Evolutionary conservation across 768 basidiomycete genomes (phyloP), one percentile per base, ranked within the genome.

Genomic region (Xerocomellus intermedius): DNA sequence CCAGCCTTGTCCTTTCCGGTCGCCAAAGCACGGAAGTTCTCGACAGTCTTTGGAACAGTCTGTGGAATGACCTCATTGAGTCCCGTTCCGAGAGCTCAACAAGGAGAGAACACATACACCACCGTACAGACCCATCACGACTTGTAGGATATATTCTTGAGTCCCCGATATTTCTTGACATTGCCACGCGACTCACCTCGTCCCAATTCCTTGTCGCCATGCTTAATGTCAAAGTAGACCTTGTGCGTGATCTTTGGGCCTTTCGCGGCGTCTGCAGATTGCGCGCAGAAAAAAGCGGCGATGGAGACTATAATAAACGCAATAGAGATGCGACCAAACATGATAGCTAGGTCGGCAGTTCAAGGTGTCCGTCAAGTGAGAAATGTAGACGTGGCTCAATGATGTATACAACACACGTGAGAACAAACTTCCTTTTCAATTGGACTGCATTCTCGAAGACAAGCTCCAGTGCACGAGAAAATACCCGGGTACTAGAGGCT

Each of bases 11-110:
- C 83, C 64, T 84, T 78, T 54, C 95, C 91, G 36, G 93, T 91
- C 13, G 91, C 78, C 62, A 99, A 81, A 45, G 94, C 92, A 54
- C 94, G 88, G 85, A 98, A 98, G 82, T 98, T 98, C 81, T 94
- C 95, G 24, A 79, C 94, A 32, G 95, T 98, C 76, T 95, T 95
- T 51, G 95, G 95, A 43, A 97, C 94, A 44, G 93, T 93, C 89
- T 94, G 54, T 12, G 28, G 38, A 44, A 37, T 43, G 12, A 32
- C 38, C 19, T 9, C 30, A 19, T 42, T 54, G 21, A 56, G 45
- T 32, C 46, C 38, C 19, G 13, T 21, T 30, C 28, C 14, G 13
- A 30, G 19, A 24, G 32, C 10, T 30, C 9, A 10, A 48, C 8
- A 22, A 35, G 52, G 37, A 21, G 36, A 24, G 42, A 64, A 57